Percentiles rank a stretch among this genome's conserved stretches.
These are phyloP conservation scores for Nothophaeocryptopus gaeumannii DNA, from an alignment of 2,329 filamentous ascomycete species.

Conservation along the genomic window DNA sequence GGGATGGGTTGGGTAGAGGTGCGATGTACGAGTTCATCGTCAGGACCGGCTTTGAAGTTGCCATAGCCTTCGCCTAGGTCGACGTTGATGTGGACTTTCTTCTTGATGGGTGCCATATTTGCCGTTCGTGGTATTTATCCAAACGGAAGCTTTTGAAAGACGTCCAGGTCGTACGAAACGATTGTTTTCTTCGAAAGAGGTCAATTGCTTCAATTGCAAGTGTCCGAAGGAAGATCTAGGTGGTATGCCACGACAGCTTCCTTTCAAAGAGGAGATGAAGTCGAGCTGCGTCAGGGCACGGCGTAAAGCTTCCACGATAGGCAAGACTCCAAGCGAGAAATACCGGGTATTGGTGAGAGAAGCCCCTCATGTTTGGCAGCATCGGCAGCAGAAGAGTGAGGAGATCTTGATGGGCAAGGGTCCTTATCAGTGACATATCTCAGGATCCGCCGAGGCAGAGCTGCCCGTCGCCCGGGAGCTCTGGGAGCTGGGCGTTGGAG, in stretches of 20 bases:
- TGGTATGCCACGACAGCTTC: neutral
- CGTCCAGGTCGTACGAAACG: too few relatives aligned
- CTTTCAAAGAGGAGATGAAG: conserved; percentile 1
- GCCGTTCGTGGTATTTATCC: neutral
- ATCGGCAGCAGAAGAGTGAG: conserved; percentile 2
- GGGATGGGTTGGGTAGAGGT: too few relatives aligned
- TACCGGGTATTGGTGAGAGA: neutral
- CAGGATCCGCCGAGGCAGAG: too few relatives aligned
- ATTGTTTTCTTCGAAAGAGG: too few relatives aligned
- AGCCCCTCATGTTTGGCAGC: neutral
- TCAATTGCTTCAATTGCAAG: too few relatives aligned
- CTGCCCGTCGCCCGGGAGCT: too few relatives aligned
- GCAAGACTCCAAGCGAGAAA: neutral
- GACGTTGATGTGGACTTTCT: conserved; percentile 54
- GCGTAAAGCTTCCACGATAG: conserved; percentile 7
- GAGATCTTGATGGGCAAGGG: conserved; percentile 10
- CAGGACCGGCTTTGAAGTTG: conserved; percentile 53
- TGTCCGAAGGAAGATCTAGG: neutral
- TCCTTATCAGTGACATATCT: conserved; percentile 18
- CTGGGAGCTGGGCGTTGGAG: neutral
- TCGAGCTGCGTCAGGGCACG: conserved; percentile 1
- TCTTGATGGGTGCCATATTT: conserved; percentile 49
- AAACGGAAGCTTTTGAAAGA: too few relatives aligned
- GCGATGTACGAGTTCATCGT: conserved; percentile 49
- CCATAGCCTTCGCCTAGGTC: conserved; percentile 55